These are phyloP conservation scores for Amylocystis lapponica DNA, from an alignment of 768 basidiomycete species.

Conservation along the genomic window DNA sequence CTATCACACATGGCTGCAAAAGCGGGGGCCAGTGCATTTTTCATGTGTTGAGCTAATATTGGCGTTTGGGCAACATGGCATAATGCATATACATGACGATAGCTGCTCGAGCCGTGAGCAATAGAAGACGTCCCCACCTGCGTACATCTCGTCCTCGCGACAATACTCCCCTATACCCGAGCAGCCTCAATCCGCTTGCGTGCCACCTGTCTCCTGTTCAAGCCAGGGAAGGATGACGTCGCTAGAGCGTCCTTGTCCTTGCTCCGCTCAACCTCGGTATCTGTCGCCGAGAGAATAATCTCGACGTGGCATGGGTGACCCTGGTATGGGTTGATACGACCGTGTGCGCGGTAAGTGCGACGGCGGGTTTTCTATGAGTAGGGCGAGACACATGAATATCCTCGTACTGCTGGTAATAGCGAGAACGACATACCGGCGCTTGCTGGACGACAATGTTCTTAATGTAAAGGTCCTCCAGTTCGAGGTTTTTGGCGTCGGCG, in stretches of 20 bases:
- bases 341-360: slow-evolving; percentile 97
- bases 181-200: slow-evolving; percentile 84
- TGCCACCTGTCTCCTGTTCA: slow-evolving; percentile 84
- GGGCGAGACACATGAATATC: slow-evolving; percentile 1
- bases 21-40: too few relatives aligned
- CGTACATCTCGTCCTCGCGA: slow-evolving; percentile 9
- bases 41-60: slow-evolving; percentile 3
- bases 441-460: slow-evolving; percentile 98
- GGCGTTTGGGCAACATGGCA: slow-evolving; percentile 22
- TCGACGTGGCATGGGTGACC: slow-evolving; percentile 97
- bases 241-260: slow-evolving; percentile 69
- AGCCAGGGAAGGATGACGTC: slow-evolving; percentile 46
- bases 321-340: slow-evolving; percentile 98
- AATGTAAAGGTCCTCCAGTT: slow-evolving; percentile 87
- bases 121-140: slow-evolving; percentile 11
- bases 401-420: too few relatives aligned
- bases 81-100: slow-evolving; percentile 25
- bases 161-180: slow-evolving; percentile 31
- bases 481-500: slow-evolving; percentile 95
- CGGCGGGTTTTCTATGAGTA: slow-evolving; percentile 87
- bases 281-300: slow-evolving; percentile 78
- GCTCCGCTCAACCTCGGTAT: slow-evolving; percentile 85
- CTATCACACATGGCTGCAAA: too few relatives aligned
- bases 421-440: slow-evolving; percentile 71
- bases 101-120: slow-evolving; percentile 12